Conservation (phyloP, 2,329 filamentous ascomycete genomes). For the Erysiphe neolycopersici region DNA sequence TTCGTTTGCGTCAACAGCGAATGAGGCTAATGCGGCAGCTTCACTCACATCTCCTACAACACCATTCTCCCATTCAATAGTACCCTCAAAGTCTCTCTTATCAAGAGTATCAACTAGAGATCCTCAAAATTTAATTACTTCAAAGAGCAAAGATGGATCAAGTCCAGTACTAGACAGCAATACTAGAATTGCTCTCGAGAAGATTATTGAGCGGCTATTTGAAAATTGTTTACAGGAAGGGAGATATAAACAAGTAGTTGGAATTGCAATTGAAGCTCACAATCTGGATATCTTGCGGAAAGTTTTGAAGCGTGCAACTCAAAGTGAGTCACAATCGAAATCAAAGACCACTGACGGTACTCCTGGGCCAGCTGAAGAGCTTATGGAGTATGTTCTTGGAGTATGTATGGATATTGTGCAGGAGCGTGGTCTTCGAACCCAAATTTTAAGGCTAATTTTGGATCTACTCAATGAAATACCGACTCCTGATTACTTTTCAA, state of each 20-base stretch:
- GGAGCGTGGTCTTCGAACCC: conserved; percentile 56
- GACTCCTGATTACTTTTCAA: conserved; percentile 87
- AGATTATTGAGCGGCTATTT: conserved; percentile 70
- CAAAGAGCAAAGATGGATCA: conserved; percentile 10
- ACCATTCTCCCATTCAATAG: conserved; percentile 77
- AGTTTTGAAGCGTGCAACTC: conserved; percentile 69
- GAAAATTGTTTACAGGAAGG: conserved; percentile 67
- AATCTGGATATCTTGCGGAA: conserved; percentile 67
- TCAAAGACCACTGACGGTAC: conserved; percentile 27
- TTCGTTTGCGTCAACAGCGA: conserved; percentile 41
- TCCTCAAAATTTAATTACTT: conserved; percentile 24
- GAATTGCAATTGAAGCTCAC: conserved; percentile 85
- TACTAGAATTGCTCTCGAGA: conserved; percentile 56
- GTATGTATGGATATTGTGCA: conserved; percentile 98
- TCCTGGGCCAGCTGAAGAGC: conserved; percentile 48
- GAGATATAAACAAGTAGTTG: conserved; percentile 84
- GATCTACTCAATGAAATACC: conserved; percentile 83
- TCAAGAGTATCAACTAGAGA: conserved; percentile 47
- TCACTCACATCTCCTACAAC: conserved; percentile 68
- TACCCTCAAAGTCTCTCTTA: conserved; percentile 86
- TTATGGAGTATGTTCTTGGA: conserved; percentile 88
- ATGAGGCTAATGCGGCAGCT: conserved; percentile 31
- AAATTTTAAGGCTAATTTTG: conserved; percentile 80
- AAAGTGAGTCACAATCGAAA: conserved; percentile 48
- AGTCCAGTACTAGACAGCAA: conserved; percentile 30